These are phyloP conservation scores for Whalleya microplaca DNA, from an alignment of 2,329 filamentous ascomycete genomes.

Conservation along the genomic window DNA sequence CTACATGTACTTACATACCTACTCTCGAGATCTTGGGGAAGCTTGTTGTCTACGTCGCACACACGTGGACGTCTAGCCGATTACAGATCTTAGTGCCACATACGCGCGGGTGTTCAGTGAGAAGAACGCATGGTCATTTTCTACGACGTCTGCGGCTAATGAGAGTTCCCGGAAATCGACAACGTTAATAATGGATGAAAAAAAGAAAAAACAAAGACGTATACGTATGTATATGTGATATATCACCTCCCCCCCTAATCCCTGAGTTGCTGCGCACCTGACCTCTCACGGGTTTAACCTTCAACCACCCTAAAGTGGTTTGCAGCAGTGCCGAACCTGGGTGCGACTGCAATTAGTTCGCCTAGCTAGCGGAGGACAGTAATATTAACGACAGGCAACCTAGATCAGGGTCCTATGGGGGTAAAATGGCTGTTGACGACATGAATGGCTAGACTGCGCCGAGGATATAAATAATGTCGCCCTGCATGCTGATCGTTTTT, in stretches of 20 bases:
- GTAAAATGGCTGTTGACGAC: slow-evolving; percentile 26
- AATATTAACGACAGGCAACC: slow-evolving; percentile 11
- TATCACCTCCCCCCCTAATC: neutral
- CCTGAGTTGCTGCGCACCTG: neutral
- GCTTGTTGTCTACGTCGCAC: neutral
- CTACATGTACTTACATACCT: too few relatives aligned
- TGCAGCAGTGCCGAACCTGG: slow-evolving; percentile 17
- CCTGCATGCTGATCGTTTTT: slow-evolving; percentile 23
- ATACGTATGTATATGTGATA: too few relatives aligned
- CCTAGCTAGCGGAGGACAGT: slow-evolving; percentile 15
- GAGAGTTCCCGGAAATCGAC: neutral
- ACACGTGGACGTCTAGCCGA: neutral
- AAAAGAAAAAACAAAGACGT: too few relatives aligned
- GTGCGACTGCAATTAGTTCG: slow-evolving; percentile 6
- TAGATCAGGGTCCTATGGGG: slow-evolving; percentile 27
- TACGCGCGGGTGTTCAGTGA: neutral
- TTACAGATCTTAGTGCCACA: neutral
- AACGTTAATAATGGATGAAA: neutral
- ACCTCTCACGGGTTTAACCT: neutral
- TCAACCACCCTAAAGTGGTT: neutral
- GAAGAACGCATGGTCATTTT: neutral
- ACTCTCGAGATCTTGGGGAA: neutral
- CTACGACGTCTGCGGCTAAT: neutral
- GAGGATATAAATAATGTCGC: slow-evolving; percentile 18
- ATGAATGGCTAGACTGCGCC: slow-evolving; percentile 21